These are phyloP conservation scores for Conidiobolus incongruus DNA, from an alignment of 371 early-diverging fungal genomes.

Conservation along the genomic window DNA sequence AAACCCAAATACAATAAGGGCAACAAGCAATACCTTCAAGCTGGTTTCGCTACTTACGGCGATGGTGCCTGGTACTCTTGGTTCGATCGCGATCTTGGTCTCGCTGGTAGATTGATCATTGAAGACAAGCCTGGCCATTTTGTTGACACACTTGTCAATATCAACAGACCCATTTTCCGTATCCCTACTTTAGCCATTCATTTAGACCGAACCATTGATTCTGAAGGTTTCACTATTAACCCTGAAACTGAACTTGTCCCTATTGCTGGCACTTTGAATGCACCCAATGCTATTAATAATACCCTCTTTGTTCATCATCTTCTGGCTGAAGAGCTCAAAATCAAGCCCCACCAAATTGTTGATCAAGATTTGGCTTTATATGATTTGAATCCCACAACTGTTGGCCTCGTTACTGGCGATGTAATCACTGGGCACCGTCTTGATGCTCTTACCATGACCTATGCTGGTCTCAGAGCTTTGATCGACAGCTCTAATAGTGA, in stretches of 20 bases:
- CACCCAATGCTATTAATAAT: too few relatives aligned
- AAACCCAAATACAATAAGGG: conserved; percentile 83
- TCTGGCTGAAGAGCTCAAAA: too few relatives aligned
- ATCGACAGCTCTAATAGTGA: too few relatives aligned
- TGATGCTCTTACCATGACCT: too few relatives aligned
- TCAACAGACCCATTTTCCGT: conserved; percentile 65
- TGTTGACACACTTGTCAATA: conserved; percentile 42
- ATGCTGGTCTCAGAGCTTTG: too few relatives aligned
- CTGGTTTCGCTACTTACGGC: conserved; percentile 77
- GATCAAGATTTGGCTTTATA: too few relatives aligned
- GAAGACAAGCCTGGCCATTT: conserved; percentile 36
- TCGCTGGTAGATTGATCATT: conserved; percentile 85
- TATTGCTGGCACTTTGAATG: conserved; percentile 56
- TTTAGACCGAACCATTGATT: conserved; percentile 61
- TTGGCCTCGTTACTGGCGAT: too few relatives aligned
- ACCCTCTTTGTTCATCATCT: too few relatives aligned
- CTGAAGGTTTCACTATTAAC: conserved; percentile 75
- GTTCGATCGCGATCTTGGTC: conserved; percentile 91
- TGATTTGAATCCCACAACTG: too few relatives aligned
- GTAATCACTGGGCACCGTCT: too few relatives aligned
- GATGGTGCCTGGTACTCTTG: conserved; percentile 93
- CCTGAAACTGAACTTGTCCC: conserved; percentile 86
- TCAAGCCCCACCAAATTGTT: too few relatives aligned
- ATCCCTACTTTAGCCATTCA: conserved; percentile 95
- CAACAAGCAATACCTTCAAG: conserved; percentile 60